These are phyloP conservation scores for Fraxinus excelsior DNA, from an alignment of 257 asterid genomes.

Conservation along the genomic window DNA sequence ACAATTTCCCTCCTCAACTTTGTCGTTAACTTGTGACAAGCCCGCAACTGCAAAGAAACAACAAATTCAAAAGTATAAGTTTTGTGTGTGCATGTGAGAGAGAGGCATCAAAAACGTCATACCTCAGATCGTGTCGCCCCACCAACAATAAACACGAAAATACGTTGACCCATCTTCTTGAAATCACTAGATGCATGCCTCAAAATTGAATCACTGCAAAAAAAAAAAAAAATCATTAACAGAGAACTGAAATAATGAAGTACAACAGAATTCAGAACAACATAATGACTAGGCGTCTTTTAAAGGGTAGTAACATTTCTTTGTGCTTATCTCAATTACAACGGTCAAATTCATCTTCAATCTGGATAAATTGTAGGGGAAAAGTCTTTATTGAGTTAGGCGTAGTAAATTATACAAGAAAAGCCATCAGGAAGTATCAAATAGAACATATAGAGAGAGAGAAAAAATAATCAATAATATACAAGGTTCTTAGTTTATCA, in stretches of 20 bases:
- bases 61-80: conserved; percentile 12
- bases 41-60: conserved; percentile 68
- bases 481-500: conserved; percentile 11
- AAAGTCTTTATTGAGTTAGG: neutral
- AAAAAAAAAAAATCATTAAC: conserved; percentile 20
- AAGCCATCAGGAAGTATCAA: neutral
- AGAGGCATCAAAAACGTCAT: conserved; percentile 1
- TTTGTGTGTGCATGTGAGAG: too few relatives aligned
- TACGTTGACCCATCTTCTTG: conserved; percentile 96
- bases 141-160: conserved; percentile 91
- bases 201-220: conserved; percentile 75
- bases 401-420: neutral
- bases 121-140: conserved; percentile 99
- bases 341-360: neutral
- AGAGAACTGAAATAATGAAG: neutral
- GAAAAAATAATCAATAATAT: too few relatives aligned
- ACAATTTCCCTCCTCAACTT: conserved; percentile 84
- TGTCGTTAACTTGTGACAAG: conserved; percentile 81
- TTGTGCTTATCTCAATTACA: neutral
- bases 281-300: too few relatives aligned
- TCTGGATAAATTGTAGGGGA: neutral
- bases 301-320: neutral
- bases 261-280: neutral
- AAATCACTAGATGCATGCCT: conserved; percentile 95
- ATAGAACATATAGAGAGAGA: too few relatives aligned